Evolutionary conservation across 306 rosid genomes (phyloP).

Genomic region (Vigna unguiculata): DNA sequence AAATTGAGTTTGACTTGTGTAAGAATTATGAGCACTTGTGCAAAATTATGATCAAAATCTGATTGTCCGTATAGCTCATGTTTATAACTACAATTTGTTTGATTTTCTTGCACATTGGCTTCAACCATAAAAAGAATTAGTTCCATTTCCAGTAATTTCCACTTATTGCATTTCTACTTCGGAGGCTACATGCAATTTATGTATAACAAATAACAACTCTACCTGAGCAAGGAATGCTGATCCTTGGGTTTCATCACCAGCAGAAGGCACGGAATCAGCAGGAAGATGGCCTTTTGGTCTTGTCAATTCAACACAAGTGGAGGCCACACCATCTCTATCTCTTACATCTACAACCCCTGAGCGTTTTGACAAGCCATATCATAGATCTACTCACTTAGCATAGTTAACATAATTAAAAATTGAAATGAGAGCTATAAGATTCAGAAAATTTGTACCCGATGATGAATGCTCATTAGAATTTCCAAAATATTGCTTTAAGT

Average conservation of each 20-base stretch:
- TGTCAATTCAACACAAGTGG: slow-evolving; percentile 48
- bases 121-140: slow-evolving; percentile 11
- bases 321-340: slow-evolving; percentile 46
- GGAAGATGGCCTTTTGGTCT: slow-evolving; percentile 48
- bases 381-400: slow-evolving; percentile 51
- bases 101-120: slow-evolving; percentile 30
- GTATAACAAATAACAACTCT: slow-evolving; percentile 38
- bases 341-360: slow-evolving; percentile 49
- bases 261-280: slow-evolving; percentile 48
- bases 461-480: slow-evolving; percentile 51
- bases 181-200: slow-evolving; percentile 30
- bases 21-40: slow-evolving; percentile 31
- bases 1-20: slow-evolving; percentile 10
- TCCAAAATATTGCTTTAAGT: slow-evolving; percentile 47
- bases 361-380: slow-evolving; percentile 52
- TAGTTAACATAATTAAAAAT: slow-evolving; percentile 44
- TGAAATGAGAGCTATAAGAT: slow-evolving; percentile 37
- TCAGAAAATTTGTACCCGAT: slow-evolving; percentile 48
- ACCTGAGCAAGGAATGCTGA: slow-evolving; percentile 89
- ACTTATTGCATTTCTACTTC: slow-evolving; percentile 25
- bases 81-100: slow-evolving; percentile 3
- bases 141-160: slow-evolving; percentile 11
- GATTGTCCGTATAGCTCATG: slow-evolving; percentile 5
- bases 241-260: slow-evolving; percentile 70
- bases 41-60: slow-evolving; percentile 30